Evolutionary conservation across 2,329 filamentous ascomycete genomes (phyloP), one percentile per base, ranked within the genome.

Genomic region (Trichoderma koningiopsis): DNA sequence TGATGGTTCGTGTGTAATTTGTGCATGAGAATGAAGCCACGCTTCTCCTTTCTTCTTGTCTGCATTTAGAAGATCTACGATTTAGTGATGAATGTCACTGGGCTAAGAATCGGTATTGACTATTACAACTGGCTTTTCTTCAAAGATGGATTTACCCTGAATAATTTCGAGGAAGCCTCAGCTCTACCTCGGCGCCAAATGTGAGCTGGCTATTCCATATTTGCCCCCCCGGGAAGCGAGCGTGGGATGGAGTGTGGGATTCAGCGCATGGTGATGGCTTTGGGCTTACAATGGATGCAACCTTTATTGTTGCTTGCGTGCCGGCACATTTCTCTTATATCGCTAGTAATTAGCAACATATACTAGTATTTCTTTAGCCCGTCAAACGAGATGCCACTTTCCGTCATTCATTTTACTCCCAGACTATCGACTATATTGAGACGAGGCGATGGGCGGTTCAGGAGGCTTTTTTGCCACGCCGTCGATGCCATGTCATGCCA

Each of bases 381-480:
- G 47, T 3, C 6, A 8, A 43, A 43, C 47, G 11, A 49, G 10
- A 22, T 24, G 47, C 47, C 47, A 56, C 53, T 56, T 31, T 56
- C 27, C 53, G 53, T 19, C 53, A 56, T 56, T 19, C 27, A 33
- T 29, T 56, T 13, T 4, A 43, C 16, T 43, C 2, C 19, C 5
- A 43, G 16, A 43, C 19, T 8, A 19, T 19, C 6, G 40, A 43
- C 19, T n/a, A 43, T 8, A 10, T 40, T 47, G 10, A 47, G 43
- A 22, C 43, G 19, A 47, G 40, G 60, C 35, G 43, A 33, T 53
- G 60, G 24, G 43, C 43, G 43, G 53, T 33, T 31, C 35, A 64
- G 19, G 49, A 35, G 61, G 47, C 24, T 19, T 56, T 55, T 64
- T 64, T 64, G 61, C 61, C 61, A 64, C 59, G 7, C 52, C 19